Evolutionary conservation across 2,329 filamentous ascomycete species (phyloP).

Genomic region (Diaporthe aspalathi): DNA sequence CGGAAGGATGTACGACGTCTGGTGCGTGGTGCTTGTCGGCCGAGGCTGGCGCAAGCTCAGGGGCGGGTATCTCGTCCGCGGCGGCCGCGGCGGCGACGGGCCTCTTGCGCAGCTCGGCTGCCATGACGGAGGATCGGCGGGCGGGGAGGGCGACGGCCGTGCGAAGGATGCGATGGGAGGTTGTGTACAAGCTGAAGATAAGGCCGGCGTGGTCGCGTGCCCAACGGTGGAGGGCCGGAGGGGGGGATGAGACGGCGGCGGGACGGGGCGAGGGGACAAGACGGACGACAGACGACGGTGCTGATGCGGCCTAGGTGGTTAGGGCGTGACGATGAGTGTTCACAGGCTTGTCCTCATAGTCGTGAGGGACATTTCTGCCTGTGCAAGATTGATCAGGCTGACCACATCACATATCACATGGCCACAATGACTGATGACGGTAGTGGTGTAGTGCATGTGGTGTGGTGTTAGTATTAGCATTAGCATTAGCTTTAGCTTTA

Average conservation of each 20-base stretch:
- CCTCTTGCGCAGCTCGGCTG: slow-evolving; percentile 52
- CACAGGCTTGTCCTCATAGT: slow-evolving; percentile 14
- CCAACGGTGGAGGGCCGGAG: no score
- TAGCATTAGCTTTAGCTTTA: neutral
- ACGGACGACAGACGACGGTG: neutral
- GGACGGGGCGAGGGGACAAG: neutral
- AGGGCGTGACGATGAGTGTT: neutral
- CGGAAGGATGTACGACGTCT: slow-evolving; percentile 61
- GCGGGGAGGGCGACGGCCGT: neutral
- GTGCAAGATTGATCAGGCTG: neutral
- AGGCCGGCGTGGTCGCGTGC: slow-evolving; percentile 13
- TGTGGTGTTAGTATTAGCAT: no score
- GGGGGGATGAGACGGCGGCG: neutral
- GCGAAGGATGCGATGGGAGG: neutral
- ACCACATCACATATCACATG: slow-evolving; percentile 29
- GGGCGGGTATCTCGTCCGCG: slow-evolving; percentile 40
- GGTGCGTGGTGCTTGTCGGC: slow-evolving; percentile 33
- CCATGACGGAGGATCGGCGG: slow-evolving; percentile 45
- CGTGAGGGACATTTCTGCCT: slow-evolving; percentile 24
- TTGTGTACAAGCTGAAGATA: neutral
- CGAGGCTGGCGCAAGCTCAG: slow-evolving; percentile 43
- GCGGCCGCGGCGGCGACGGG: slow-evolving; percentile 40
- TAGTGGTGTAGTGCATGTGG: no score
- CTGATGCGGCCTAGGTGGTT: neutral
- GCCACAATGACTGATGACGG: neutral